Conservation (phyloP, 2,329 filamentous ascomycete genomes). For the Aspergillus intermedius region DNA sequence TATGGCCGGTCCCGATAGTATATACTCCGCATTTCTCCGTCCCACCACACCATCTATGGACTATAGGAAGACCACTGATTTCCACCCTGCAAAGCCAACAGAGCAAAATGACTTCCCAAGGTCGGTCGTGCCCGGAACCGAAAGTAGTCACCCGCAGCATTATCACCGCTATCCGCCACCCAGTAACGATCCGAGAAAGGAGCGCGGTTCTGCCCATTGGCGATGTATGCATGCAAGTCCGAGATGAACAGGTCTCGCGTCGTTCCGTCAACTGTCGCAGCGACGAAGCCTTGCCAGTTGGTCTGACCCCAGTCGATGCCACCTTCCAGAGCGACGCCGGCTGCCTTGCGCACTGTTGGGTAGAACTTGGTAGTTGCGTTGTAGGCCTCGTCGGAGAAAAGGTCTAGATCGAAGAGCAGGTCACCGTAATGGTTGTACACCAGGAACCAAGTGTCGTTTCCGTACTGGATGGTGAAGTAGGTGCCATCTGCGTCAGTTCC, state of each 20-base stretch:
- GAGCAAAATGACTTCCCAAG: constrained; percentile 32
- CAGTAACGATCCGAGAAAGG: constrained; percentile 34
- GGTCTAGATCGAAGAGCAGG: constrained; percentile 26
- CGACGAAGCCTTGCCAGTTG: constrained; percentile 34
- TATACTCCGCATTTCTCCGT: too few relatives aligned
- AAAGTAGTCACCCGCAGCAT: constrained; percentile 17
- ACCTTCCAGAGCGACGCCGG: constrained; percentile 30
- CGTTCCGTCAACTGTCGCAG: constrained; percentile 18
- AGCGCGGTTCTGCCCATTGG: constrained; percentile 27
- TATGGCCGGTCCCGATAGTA: too few relatives aligned
- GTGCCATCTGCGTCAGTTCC: constrained; percentile 25
- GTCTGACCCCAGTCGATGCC: constrained; percentile 30
- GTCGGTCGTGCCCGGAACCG: constrained; percentile 27
- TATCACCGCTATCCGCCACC: constrained; percentile 16
- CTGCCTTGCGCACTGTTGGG: constrained; percentile 20
- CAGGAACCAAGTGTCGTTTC: constrained; percentile 20
- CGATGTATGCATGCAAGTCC: constrained; percentile 27
- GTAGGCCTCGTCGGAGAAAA: constrained; percentile 29
- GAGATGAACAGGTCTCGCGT: constrained; percentile 22
- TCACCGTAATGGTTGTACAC: constrained; percentile 35
- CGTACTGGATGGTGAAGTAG: constrained; percentile 31
- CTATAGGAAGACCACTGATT: constrained; percentile 8
- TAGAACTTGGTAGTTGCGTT: constrained; percentile 30
- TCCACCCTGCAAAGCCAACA: constrained; percentile 23
- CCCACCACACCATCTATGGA: too few relatives aligned